Evolutionary conservation across 2,329 filamentous ascomycete species (phyloP).

Genomic region (Arthroderma sp.): DNA sequence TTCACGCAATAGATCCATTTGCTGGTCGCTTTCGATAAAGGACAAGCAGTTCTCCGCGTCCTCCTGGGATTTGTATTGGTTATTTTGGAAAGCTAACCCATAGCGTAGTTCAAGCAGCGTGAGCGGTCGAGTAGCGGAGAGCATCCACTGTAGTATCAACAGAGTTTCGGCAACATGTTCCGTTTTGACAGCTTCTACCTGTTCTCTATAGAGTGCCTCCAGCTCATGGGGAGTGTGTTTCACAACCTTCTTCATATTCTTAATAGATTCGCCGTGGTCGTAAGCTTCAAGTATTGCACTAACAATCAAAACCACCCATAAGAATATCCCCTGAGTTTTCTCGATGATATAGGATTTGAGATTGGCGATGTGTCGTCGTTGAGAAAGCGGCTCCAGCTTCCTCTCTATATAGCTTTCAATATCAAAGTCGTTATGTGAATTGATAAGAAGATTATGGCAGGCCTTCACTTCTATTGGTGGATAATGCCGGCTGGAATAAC

Average conservation of each 20-base stretch:
- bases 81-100: neutral
- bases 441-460: constrained; percentile 27
- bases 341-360: constrained; percentile 23
- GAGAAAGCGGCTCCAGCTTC: constrained; percentile 6
- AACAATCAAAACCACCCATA: constrained; percentile 39
- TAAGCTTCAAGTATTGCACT: constrained; percentile 36
- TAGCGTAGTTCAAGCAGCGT: neutral
- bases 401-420: constrained; percentile 15
- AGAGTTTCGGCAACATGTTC: neutral
- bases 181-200: neutral
- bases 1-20: neutral
- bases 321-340: constrained; percentile 35
- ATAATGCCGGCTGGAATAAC: constrained; percentile 37
- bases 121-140: neutral
- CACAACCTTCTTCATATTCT: constrained; percentile 28
- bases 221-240: neutral
- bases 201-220: neutral
- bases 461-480: constrained; percentile 28
- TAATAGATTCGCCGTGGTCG: constrained; percentile 18
- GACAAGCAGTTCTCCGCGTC: neutral
- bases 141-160: neutral
- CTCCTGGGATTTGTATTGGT: neutral
- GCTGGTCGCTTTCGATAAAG: neutral
- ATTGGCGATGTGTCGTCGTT: constrained; percentile 13
- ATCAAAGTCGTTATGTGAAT: constrained; percentile 30